Evolutionary conservation across 768 basidiomycete species (phyloP).

Genomic region (Cantharellus cinnabarinus): DNA sequence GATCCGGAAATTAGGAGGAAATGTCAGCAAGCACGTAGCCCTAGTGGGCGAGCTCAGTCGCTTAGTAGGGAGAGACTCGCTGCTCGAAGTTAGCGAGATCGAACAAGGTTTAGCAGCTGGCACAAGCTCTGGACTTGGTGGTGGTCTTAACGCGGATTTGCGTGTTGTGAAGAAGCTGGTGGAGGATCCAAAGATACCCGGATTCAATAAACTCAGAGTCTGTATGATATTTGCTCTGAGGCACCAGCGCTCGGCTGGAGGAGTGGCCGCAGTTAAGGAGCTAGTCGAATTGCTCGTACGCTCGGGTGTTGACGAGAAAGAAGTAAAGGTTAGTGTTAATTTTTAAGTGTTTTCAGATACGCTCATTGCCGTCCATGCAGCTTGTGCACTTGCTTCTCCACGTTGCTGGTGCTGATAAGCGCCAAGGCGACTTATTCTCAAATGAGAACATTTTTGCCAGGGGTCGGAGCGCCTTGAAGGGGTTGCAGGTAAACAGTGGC

Average conservation of each 20-base stretch:
- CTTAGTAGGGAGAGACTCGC: constrained; percentile 63
- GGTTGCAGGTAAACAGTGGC: constrained; percentile 48
- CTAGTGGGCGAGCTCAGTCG: constrained; percentile 90
- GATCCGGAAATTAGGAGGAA: constrained; percentile 87
- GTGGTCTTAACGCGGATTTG: constrained; percentile 58
- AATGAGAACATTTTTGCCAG: constrained; percentile 87
- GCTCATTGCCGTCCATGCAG: constrained; percentile 22
- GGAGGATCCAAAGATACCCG: constrained; percentile 40
- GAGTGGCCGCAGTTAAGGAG: constrained; percentile 38
- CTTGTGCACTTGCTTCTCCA: constrained; percentile 86
- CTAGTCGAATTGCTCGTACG: constrained; percentile 27
- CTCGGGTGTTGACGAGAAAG: constrained; percentile 58
- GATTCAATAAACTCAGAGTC: constrained; percentile 70
- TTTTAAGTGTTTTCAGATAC: not conserved
- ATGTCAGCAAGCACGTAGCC: constrained; percentile 97
- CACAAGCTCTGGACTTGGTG: constrained; percentile 30
- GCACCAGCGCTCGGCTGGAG: constrained; percentile 76
- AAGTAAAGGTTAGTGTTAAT: constrained; percentile 36
- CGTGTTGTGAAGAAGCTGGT: constrained; percentile 78
- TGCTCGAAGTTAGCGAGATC: constrained; percentile 80
- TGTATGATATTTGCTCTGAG: constrained; percentile 85
- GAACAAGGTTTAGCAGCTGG: constrained; percentile 71
- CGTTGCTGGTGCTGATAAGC: constrained; percentile 83
- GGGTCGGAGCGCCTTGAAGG: constrained; percentile 86
- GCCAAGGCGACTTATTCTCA: constrained; percentile 93